Conservation (phyloP, 129 eudicot species). For the Escallonia herrerae region DNA sequence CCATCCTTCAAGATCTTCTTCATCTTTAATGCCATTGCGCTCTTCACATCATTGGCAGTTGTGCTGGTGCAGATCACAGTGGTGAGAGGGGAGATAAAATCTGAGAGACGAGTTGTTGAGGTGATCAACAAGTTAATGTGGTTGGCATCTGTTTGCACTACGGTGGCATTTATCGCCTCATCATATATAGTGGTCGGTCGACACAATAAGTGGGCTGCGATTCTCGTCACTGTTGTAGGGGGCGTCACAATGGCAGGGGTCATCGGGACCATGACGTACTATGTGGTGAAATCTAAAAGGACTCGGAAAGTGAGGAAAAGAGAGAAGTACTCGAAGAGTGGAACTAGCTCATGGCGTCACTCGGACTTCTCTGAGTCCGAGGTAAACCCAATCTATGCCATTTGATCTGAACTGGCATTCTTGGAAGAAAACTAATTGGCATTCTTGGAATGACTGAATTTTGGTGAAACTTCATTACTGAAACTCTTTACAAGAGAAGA, state of each 20-base stretch:
- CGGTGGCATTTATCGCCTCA: constrained; percentile 30
- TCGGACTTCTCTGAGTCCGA: constrained; percentile 16
- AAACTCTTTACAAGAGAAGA: too few species aligned
- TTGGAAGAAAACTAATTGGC: not conserved
- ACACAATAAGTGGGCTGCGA: constrained; percentile 25
- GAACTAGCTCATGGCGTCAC: constrained; percentile 11
- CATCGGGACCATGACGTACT: constrained; percentile 31
- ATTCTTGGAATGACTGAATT: not conserved
- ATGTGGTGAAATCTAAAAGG: constrained; percentile 29
- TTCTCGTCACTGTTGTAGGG: constrained; percentile 23
- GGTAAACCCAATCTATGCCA: constrained; percentile 24
- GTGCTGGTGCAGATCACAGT: constrained; percentile 26
- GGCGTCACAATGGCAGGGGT: constrained; percentile 29
- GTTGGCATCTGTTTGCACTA: constrained; percentile 36
- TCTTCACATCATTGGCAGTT: constrained; percentile 30
- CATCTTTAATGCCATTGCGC: constrained; percentile 28
- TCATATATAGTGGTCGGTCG: constrained; percentile 34
- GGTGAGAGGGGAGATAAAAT: constrained; percentile 27
- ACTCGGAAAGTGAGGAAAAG: constrained; percentile 19
- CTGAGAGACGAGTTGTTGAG: constrained; percentile 29
- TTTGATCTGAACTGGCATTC: constrained; percentile 11
- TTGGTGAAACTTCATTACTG: not conserved
- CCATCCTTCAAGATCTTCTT: constrained; percentile 28
- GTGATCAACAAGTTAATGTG: constrained; percentile 39
- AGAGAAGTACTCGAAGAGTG: constrained; percentile 9